These are phyloP conservation scores for Botrytis elliptica DNA, from an alignment of 2,329 filamentous ascomycete species.

Conservation along the genomic window DNA sequence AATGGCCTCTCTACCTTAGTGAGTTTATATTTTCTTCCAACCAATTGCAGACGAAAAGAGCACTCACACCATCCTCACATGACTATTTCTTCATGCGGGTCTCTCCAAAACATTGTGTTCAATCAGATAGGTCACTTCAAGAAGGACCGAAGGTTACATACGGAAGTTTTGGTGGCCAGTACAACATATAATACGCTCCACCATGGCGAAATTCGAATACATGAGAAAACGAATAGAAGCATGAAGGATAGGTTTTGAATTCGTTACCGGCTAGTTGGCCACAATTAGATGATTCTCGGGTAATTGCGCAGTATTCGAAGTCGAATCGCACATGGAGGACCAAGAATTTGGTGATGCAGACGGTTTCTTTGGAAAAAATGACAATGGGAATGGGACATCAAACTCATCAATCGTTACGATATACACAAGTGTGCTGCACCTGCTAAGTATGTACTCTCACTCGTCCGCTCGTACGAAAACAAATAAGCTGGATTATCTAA, in stretches of 20 bases:
- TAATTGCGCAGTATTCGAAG: conserved; percentile 19
- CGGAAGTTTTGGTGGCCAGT: conserved; percentile 16
- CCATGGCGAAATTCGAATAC: not conserved
- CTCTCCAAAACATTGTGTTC: conserved; percentile 27
- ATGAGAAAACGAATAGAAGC: not conserved
- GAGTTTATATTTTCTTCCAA: not conserved
- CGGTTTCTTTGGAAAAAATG: not conserved
- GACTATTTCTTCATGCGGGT: conserved; percentile 36
- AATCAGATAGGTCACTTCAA: conserved; percentile 27
- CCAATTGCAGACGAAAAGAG: conserved; percentile 30
- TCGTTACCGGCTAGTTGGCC: conserved; percentile 3
- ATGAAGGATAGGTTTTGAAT: not conserved
- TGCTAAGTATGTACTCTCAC: not conserved
- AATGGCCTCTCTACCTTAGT: conserved; percentile 6
- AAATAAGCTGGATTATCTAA: not conserved
- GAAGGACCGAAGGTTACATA: conserved; percentile 26
- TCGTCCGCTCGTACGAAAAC: not conserved
- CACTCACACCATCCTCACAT: conserved; percentile 38
- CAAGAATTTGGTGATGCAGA: conserved; percentile 1
- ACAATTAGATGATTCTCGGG: not conserved
- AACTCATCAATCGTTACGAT: not conserved
- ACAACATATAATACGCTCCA: conserved; percentile 14
- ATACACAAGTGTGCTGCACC: conserved; percentile 9
- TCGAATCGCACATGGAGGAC: conserved; percentile 8
- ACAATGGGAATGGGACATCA: not conserved